Conservation (phyloP, 2,329 filamentous ascomycete genomes). For the Monosporascus sp. region DNA sequence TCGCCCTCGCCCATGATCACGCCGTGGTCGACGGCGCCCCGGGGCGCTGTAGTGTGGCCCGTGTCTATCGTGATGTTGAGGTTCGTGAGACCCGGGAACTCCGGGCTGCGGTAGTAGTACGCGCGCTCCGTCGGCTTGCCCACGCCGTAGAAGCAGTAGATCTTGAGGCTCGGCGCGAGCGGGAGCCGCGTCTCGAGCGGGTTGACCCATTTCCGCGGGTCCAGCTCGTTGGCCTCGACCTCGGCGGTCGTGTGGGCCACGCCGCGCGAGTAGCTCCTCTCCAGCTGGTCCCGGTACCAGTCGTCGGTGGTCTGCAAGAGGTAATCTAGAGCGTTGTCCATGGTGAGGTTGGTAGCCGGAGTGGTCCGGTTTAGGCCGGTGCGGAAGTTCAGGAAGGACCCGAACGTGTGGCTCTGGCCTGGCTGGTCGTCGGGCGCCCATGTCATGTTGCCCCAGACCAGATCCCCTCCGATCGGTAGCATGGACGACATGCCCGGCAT, state of each 20-base stretch:
- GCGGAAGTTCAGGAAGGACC: conserved; percentile 81
- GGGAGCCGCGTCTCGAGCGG: conserved; percentile 86
- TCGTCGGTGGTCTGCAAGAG: conserved; percentile 71
- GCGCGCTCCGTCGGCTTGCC: conserved; percentile 89
- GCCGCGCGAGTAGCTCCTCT: conserved; percentile 77
- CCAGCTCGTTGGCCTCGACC: conserved; percentile 76
- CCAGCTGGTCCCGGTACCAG: conserved; percentile 77
- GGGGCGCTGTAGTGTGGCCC: conserved; percentile 35
- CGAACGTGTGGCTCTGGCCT: conserved; percentile 68
- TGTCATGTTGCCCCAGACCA: conserved; percentile 86
- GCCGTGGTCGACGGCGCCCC: conserved; percentile 61
- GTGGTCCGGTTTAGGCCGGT: conserved; percentile 57
- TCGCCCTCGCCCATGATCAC: conserved; percentile 96
- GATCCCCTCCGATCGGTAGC: conserved; percentile 89
- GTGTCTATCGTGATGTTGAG: conserved; percentile 74
- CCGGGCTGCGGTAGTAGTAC: conserved; percentile 78
- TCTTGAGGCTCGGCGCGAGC: conserved; percentile 80
- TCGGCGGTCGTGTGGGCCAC: conserved; percentile 74
- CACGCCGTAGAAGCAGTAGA: conserved; percentile 96
- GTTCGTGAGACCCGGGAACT: conserved; percentile 58
- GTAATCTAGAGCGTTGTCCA: conserved; percentile 71
- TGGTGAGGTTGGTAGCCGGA: conserved; percentile 71
- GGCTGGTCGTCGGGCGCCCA: conserved; percentile 85
- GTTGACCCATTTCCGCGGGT: conserved; percentile 85
- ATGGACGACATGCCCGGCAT: conserved; percentile 98